A percentile compares a stretch with the other conserved stretches of the same genome.
These are phyloP conservation scores for Phaeodactylum tricornutum DNA, from an alignment of 108 stramenopile genomes.

Conservation along the genomic window DNA sequence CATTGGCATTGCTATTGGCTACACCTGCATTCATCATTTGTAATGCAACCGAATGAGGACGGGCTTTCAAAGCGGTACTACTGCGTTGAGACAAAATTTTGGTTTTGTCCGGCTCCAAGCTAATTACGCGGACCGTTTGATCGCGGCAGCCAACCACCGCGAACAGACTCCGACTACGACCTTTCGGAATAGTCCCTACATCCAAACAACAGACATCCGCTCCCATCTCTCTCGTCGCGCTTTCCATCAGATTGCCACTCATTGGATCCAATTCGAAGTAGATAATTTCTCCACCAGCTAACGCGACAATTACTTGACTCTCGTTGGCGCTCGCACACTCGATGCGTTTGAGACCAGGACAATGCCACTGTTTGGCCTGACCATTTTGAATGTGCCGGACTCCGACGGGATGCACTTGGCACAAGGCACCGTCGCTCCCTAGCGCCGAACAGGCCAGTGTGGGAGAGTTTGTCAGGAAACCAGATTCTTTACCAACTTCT, in stretches of 20 bases:
- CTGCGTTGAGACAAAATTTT: slow-evolving; percentile 42
- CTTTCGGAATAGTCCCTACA: slow-evolving; percentile 74
- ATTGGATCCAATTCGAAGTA: slow-evolving; percentile 94
- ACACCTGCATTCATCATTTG: slow-evolving; percentile 14
- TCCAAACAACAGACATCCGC: slow-evolving; percentile 90
- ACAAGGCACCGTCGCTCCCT: slow-evolving; percentile 61
- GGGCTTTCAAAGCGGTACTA: slow-evolving; percentile 48
- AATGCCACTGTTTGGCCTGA: slow-evolving; percentile 79
- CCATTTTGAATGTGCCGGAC: slow-evolving; percentile 81
- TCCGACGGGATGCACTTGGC: slow-evolving; percentile 89
- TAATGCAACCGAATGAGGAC: slow-evolving; percentile 57
- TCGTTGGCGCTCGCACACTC: slow-evolving; percentile 86
- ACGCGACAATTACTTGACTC: slow-evolving; percentile 85
- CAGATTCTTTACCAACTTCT: slow-evolving; percentile 87
- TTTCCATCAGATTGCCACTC: slow-evolving; percentile 68
- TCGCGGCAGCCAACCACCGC: slow-evolving; percentile 90
- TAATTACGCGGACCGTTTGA: slow-evolving; percentile 80
- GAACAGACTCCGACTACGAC: slow-evolving; percentile 71
- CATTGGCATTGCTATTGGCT: slow-evolving; percentile 14
- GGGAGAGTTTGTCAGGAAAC: slow-evolving; percentile 77
- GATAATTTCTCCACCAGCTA: slow-evolving; percentile 89
- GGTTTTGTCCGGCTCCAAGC: slow-evolving; percentile 70
- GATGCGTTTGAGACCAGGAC: slow-evolving; percentile 85
- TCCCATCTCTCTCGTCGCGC: slow-evolving; percentile 72
- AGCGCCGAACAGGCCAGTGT: slow-evolving; percentile 89